Percentiles rank a stretch among this genome's conserved stretches.
phyloP scores from a whole-genome alignment of 2,329 filamentous ascomycete genomes.

The Calcarisporium arbuscula region DNA sequence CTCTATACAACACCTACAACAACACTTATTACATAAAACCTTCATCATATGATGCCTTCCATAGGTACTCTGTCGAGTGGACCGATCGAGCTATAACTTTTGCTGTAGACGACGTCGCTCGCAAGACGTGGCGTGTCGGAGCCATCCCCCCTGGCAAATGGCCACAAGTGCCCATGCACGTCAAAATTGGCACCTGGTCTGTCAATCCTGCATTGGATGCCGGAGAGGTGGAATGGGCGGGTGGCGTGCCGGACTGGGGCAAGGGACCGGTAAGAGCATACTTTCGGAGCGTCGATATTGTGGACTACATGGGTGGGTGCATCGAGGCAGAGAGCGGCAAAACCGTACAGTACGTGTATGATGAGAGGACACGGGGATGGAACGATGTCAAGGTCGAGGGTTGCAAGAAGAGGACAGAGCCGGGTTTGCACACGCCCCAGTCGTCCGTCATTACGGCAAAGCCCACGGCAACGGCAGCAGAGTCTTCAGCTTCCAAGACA shows the following conservation, averaged over 20 bases:
- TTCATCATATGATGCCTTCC: constrained; percentile 34
- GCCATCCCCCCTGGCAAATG: constrained; percentile 43
- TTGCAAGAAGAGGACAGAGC: constrained; percentile 15
- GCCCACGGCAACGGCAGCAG: too few species aligned
- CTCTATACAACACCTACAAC: constrained; percentile 45
- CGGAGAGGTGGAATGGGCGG: constrained; percentile 64
- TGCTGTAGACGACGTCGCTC: constrained; percentile 45
- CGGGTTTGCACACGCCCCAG: constrained; percentile 6
- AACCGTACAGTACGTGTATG: constrained; percentile 21
- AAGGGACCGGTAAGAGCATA: constrained; percentile 17
- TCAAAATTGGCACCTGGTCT: constrained; percentile 56
- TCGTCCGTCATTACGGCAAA: too few species aligned
- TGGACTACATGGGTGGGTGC: constrained; percentile 24
- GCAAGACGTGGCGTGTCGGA: constrained; percentile 30
- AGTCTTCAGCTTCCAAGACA: constrained; percentile 5
- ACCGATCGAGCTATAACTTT: constrained; percentile 51
- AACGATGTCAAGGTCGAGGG: constrained; percentile 21
- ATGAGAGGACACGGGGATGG: constrained; percentile 20
- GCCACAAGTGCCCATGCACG: constrained; percentile 64
- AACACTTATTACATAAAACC: constrained; percentile 39
- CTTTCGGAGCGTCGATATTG: constrained; percentile 19
- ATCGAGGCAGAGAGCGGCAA: constrained; percentile 8
- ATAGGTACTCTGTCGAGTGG: constrained; percentile 67
- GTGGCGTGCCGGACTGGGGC: constrained; percentile 39
- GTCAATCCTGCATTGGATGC: constrained; percentile 41